These are phyloP conservation scores for Naganishia liquefaciens DNA, from an alignment of 1,284 basidiomycete species.

Conservation along the genomic window DNA sequence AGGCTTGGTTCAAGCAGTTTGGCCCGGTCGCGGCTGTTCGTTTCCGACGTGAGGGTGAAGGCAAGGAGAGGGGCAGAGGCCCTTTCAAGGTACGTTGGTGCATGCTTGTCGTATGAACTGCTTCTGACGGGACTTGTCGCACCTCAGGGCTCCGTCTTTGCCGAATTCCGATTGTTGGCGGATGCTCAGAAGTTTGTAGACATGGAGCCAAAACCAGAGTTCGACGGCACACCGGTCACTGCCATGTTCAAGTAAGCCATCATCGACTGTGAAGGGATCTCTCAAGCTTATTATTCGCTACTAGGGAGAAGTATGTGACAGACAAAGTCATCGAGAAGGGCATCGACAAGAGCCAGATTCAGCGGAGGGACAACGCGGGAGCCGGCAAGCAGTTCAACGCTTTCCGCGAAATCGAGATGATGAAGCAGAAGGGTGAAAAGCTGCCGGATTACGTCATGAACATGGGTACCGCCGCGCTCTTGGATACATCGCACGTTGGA, in stretches of 20 bases:
- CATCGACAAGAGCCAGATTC: constrained; percentile 58
- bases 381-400: constrained; percentile 70
- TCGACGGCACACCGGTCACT: constrained; percentile 70
- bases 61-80: constrained; percentile 66
- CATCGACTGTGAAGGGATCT: neutral
- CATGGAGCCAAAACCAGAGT: constrained; percentile 66
- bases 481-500: constrained; percentile 38
- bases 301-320: constrained; percentile 82
- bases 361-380: constrained; percentile 60
- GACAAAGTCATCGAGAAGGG: constrained; percentile 99
- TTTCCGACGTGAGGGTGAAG: constrained; percentile 69
- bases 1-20: constrained; percentile 78
- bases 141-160: constrained; percentile 82
- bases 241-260: constrained; percentile 78
- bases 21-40: constrained; percentile 82
- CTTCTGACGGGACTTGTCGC: neutral
- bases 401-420: constrained; percentile 74
- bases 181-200: constrained; percentile 72
- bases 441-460: constrained; percentile 45
- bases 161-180: constrained; percentile 77
- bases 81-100: constrained; percentile 59
- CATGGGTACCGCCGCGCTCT: constrained; percentile 46
- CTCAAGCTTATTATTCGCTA: neutral
- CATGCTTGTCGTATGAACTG: neutral
- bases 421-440: constrained; percentile 45